Conservation (phyloP, 2,329 filamentous ascomycete genomes). For the Claviceps monticola region DNA sequence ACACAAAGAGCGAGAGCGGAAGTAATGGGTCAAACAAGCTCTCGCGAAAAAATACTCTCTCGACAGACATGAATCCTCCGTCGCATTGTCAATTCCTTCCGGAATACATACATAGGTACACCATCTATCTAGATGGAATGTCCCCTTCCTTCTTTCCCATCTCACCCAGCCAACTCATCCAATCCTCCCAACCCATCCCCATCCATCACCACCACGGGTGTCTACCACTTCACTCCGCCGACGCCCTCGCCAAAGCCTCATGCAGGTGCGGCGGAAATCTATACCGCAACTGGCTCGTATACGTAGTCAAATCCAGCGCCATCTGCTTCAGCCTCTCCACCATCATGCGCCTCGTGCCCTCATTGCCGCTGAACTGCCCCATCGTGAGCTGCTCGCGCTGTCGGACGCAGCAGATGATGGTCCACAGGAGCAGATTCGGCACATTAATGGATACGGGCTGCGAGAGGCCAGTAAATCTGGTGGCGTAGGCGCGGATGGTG, state of each 20-base stretch:
- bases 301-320: constrained; percentile 83
- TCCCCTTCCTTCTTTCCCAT: no score
- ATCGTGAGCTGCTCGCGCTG: constrained; percentile 59
- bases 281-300: constrained; percentile 85
- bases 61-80: no score
- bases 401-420: constrained; percentile 69
- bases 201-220: no score
- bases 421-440: constrained; percentile 87
- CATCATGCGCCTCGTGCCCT: constrained; percentile 47
- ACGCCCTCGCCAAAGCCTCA: constrained; percentile 73
- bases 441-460: constrained; percentile 78
- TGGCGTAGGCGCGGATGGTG: constrained; percentile 64
- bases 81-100: no score
- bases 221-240: constrained; percentile 40
- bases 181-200: no score
- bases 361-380: constrained; percentile 62
- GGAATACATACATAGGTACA: no score
- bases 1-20: no score
- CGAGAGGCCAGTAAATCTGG: constrained; percentile 65
- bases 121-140: no score
- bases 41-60: no score
- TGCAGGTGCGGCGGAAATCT: constrained; percentile 77
- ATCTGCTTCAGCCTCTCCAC: constrained; percentile 62
- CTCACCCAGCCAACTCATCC: no score
- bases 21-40: no score